Percentiles rank a stretch among this genome's conserved stretches.
Conservation (phyloP, 2,329 filamentous ascomycete genomes). For the Colletotrichum navitas region DNA sequence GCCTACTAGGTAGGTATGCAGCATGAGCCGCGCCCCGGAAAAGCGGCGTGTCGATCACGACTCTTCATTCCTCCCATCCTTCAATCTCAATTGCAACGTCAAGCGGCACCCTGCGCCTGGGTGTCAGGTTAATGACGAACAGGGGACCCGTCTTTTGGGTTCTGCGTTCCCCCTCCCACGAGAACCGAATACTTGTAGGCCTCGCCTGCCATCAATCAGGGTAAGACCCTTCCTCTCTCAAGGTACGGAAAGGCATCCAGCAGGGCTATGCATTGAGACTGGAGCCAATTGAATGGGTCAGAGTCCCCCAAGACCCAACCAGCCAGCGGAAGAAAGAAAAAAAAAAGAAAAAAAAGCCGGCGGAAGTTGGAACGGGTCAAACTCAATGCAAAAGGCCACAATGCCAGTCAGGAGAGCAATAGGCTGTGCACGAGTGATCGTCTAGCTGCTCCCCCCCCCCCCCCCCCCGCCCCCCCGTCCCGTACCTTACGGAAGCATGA, state of each 20-base stretch:
- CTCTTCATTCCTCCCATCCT: conserved; percentile 1
- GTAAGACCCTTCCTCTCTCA: neutral
- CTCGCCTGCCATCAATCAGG: neutral
- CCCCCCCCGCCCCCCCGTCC: too few relatives aligned
- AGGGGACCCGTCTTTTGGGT: neutral
- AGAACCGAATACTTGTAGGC: conserved; percentile 1
- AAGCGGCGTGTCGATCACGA: neutral
- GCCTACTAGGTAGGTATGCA: too few relatives aligned
- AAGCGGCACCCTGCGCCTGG: conserved; percentile 9
- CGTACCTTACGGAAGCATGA: too few relatives aligned
- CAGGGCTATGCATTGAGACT: conserved; percentile 17
- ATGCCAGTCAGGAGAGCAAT: neutral
- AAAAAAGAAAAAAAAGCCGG: neutral
- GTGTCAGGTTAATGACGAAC: conserved; percentile 16
- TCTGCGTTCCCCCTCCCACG: neutral
- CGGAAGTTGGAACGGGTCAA: neutral
- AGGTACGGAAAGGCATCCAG: neutral
- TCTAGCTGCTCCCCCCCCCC: neutral
- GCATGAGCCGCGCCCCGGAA: neutral
- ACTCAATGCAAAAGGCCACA: conserved; percentile 2
- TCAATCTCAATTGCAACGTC: neutral
- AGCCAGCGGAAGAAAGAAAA: neutral
- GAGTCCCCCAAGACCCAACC: neutral
- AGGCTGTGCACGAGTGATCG: neutral
- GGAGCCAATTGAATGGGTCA: neutral